Evolutionary conservation across 768 basidiomycete species (phyloP).

Genomic region (Leucosporidium creatinivorum): DNA sequence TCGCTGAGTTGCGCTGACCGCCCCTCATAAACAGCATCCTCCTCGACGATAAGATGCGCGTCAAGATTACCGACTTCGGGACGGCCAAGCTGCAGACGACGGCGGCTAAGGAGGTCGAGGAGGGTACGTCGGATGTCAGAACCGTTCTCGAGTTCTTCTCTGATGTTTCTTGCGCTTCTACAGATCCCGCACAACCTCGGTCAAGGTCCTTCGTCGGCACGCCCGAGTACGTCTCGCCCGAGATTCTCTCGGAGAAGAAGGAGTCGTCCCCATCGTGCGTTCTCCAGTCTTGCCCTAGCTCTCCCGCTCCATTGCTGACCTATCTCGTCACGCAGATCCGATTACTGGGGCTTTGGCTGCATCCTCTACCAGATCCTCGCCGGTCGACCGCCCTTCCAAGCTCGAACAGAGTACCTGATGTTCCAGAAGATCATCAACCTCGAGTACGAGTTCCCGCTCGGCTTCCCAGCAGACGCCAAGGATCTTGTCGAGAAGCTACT

Average conservation of each 20-base stretch:
- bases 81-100: conserved; percentile 51
- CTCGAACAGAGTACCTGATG: conserved; percentile 79
- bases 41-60: conserved; percentile 73
- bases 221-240: conserved; percentile 81
- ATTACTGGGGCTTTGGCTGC: conserved; percentile 93
- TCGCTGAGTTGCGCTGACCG: not conserved
- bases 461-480: conserved; percentile 66
- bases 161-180: not conserved
- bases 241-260: conserved; percentile 62
- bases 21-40: conserved; percentile 79
- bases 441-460: conserved; percentile 78
- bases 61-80: conserved; percentile 96
- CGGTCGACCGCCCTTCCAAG: conserved; percentile 85
- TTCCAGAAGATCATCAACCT: conserved; percentile 88
- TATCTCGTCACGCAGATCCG: conserved; percentile 55
- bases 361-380: conserved; percentile 88
- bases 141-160: not conserved
- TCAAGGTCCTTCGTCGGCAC: conserved; percentile 70
- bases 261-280: conserved; percentile 63
- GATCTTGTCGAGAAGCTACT: conserved; percentile 72
- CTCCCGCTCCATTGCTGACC: not conserved
- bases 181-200: conserved; percentile 17
- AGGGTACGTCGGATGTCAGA: conserved; percentile 10
- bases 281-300: no score
- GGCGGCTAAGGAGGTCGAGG: conserved; percentile 3